Percentiles rank a stretch among this genome's conserved stretches.
These are phyloP conservation scores for Tuber borchii DNA, from an alignment of 495 filamentous ascomycete species.

Conservation along the genomic window DNA sequence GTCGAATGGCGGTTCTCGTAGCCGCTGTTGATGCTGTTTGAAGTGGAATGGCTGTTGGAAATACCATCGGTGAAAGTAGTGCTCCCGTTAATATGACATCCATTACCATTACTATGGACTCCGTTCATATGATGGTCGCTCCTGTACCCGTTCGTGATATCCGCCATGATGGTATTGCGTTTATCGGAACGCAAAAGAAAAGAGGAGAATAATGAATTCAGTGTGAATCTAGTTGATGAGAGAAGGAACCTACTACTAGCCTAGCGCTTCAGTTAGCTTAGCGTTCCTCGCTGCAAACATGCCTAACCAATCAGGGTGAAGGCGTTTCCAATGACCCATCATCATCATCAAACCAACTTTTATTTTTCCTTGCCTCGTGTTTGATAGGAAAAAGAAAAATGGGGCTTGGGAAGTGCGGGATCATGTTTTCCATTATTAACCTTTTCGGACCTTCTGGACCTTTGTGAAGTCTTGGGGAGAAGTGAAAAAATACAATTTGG, in stretches of 20 bases:
- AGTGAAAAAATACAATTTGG: neutral
- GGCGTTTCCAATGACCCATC: conserved; percentile 1
- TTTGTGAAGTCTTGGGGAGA: neutral
- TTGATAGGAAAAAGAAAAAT: neutral
- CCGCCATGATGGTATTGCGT: neutral
- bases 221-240: neutral
- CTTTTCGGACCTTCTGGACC: neutral
- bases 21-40: conserved; percentile 26
- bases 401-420: neutral
- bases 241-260: neutral
- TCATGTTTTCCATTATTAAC: neutral
- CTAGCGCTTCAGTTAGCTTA: neutral
- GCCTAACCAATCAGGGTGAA: conserved; percentile 21
- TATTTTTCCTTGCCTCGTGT: neutral
- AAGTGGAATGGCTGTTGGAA: conserved; percentile 17
- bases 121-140: neutral
- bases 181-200: neutral
- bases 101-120: neutral
- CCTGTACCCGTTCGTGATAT: neutral
- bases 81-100: conserved; percentile 9
- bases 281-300: neutral
- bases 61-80: conserved; percentile 31
- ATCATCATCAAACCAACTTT: neutral
- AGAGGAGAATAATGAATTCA: neutral
- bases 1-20: conserved; percentile 19